Evolutionary conservation across 2,329 filamentous ascomycete genomes (phyloP), one percentile per base, ranked within the genome.

Genomic region (Ceratocystis papillata): DNA sequence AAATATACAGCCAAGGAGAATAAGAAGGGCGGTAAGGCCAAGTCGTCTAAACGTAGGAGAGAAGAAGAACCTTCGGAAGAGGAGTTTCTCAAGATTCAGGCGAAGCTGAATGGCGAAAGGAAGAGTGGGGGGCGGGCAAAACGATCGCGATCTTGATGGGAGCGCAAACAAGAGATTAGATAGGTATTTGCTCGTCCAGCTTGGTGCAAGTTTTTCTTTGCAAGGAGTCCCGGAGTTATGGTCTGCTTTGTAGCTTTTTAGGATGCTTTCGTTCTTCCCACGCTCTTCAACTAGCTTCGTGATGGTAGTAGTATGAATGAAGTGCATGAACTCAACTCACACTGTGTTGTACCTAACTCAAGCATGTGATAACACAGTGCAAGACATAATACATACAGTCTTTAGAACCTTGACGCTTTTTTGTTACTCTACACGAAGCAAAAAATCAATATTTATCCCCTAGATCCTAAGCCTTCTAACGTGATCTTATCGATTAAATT

Each of bases 1-100:
- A 95, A 93, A 76, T 95, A 95, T 73, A 77, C 79, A 6, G 73
- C 73, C 15, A 78, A 79, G 68, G 70, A 73, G 0, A 79, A 79
- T 72, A 84, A 82, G 72, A 61, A 61, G 33, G 28, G 55, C 15
- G 55, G 20, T 1, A 59, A 59, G 55, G 8, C 25, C 7, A 59
- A 59, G 30, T n/a, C 17, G 30, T 15, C 12, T 2, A 78, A 80
- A 70, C 77, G 75, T 30, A 74, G 72, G 0, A 79, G 83, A 0
- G 87, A 90, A 70, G 86, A 83, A 72, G 55, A 30, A 15, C 81
- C 83, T 1, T 81, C 81, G 0, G 84, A 87, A 69, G 83, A 84
- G 70, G 82, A 80, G 0, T 86, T 86, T 12, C n/a, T 64, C 3
- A 22, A 12, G 28, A 65, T 64, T 17, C 65, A 64, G 22, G 41